Evolutionary conservation across 306 rosid genomes (phyloP).

Genomic region (Lathyrus aphaca): DNA sequence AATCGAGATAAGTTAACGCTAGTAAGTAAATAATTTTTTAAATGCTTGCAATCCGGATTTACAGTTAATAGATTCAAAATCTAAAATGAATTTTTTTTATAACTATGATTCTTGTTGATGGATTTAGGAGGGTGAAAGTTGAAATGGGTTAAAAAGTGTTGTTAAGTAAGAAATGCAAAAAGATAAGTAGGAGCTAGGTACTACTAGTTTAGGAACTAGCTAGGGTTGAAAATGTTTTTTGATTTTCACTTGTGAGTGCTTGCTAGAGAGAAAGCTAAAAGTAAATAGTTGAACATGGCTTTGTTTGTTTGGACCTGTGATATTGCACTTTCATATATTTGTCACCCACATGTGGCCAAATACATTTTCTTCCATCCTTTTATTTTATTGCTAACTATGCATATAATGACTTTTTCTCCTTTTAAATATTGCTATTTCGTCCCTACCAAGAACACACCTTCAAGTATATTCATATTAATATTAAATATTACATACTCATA

Average conservation of each 20-base stretch:
- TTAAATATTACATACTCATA: background rate
- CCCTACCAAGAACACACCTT: conserved; percentile 31
- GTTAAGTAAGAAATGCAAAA: conserved; percentile 9
- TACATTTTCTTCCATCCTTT: conserved; percentile 33
- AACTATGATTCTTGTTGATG: background rate
- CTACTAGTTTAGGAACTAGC: conserved; percentile 19
- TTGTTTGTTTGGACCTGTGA: conserved; percentile 38
- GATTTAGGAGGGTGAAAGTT: background rate
- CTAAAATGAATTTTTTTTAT: background rate
- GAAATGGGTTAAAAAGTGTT: conserved; percentile 12
- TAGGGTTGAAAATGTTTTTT: conserved; percentile 28
- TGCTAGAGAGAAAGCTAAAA: conserved; percentile 28
- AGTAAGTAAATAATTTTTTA: background rate
- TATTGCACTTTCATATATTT: conserved; percentile 31
- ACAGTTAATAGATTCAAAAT: background rate
- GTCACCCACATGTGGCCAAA: conserved; percentile 10
- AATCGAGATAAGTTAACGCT: background rate
- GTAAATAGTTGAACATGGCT: conserved; percentile 32
- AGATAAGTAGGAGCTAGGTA: background rate
- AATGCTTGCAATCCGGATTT: background rate
- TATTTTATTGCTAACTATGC: conserved; percentile 28
- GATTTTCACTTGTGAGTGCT: conserved; percentile 37
- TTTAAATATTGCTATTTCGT: conserved; percentile 10
- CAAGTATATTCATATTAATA: conserved; percentile 4
- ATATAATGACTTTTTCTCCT: conserved; percentile 18